These are phyloP conservation scores for Litsea cubeba DNA, from an alignment of 164 flowering plant genomes.

Conservation along the genomic window DNA sequence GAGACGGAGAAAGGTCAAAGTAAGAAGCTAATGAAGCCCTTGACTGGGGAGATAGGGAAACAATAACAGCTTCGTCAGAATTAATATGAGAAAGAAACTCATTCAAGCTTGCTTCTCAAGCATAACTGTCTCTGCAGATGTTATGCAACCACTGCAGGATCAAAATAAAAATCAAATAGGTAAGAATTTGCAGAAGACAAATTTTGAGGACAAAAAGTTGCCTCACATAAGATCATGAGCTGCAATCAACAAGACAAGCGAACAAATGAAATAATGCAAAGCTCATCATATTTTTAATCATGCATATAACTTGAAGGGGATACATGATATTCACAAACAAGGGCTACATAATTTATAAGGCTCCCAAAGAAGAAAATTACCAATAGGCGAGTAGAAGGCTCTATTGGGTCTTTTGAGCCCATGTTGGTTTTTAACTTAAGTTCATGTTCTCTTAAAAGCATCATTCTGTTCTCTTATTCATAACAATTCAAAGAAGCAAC, in stretches of 20 bases:
- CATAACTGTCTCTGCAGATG: slow-evolving; percentile 95
- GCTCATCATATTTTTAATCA: not conserved
- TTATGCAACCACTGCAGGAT: slow-evolving; percentile 81
- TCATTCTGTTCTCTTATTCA: too few relatives aligned
- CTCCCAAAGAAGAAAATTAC: slow-evolving; percentile 8
- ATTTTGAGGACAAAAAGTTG: not conserved
- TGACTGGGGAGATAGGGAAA: slow-evolving; percentile 90
- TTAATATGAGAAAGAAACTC: slow-evolving; percentile 76
- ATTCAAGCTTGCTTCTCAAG: slow-evolving; percentile 62
- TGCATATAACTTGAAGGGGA: not conserved
- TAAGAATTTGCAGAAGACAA: not conserved
- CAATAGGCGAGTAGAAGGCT: too few relatives aligned
- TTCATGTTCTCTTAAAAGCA: too few relatives aligned
- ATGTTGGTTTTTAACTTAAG: too few relatives aligned
- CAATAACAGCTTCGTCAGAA: slow-evolving; percentile 62
- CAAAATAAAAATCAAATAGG: slow-evolving; percentile 4
- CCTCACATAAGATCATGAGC: not conserved
- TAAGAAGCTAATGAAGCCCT: slow-evolving; percentile 88
- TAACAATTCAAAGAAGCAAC: too few relatives aligned
- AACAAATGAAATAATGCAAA: not conserved
- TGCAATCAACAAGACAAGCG: not conserved
- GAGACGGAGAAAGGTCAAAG: slow-evolving; percentile 70
- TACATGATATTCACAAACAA: not conserved
- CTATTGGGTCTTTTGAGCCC: too few relatives aligned
- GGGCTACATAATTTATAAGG: not conserved